A percentile compares a stretch with the other conserved stretches of the same genome.
Evolutionary conservation across 163 green algal genomes (phyloP).

Genomic region (Scenedesmus sp.): DNA sequence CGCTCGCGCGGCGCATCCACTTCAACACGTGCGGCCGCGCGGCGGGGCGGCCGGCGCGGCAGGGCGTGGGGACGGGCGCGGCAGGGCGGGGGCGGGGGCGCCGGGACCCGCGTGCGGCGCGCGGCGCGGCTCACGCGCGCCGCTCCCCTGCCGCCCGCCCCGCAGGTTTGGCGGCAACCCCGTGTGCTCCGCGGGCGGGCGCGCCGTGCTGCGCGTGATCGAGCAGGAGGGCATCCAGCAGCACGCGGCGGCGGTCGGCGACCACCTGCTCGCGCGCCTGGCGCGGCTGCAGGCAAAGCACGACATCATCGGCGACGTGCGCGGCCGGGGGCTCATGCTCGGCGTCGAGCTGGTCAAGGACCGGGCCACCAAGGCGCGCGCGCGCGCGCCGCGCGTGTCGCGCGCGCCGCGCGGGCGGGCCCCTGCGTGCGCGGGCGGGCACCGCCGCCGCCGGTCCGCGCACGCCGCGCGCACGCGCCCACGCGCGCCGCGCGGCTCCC

Average conservation of each 20-base stretch:
- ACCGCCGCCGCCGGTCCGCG: too few relatives aligned
- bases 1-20: slow-evolving; percentile 82
- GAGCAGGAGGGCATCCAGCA: slow-evolving; percentile 84
- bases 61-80: slow-evolving; percentile 1
- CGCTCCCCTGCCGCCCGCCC: too few relatives aligned
- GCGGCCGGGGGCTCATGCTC: slow-evolving; percentile 95
- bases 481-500: too few relatives aligned
- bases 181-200: slow-evolving; percentile 88
- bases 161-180: slow-evolving; percentile 94
- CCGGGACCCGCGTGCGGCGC: too few relatives aligned
- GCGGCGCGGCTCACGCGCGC: too few relatives aligned
- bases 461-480: too few relatives aligned
- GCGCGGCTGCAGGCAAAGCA: slow-evolving; percentile 79
- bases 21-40: slow-evolving; percentile 92
- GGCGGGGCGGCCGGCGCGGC: neutral
- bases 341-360: slow-evolving; percentile 97
- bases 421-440: too few relatives aligned
- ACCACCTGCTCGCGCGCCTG: slow-evolving; percentile 77
- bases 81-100: too few relatives aligned
- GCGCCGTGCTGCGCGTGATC: slow-evolving; percentile 91
- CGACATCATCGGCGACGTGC: slow-evolving; percentile 96
- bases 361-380: slow-evolving; percentile 80
- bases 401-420: too few relatives aligned
- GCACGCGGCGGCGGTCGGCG: slow-evolving; percentile 77
- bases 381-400: neutral